Evolutionary conservation across 2,329 filamentous ascomycete genomes (phyloP), one percentile per base, ranked within the genome.

Genomic region (Aspergillus amoenus): DNA sequence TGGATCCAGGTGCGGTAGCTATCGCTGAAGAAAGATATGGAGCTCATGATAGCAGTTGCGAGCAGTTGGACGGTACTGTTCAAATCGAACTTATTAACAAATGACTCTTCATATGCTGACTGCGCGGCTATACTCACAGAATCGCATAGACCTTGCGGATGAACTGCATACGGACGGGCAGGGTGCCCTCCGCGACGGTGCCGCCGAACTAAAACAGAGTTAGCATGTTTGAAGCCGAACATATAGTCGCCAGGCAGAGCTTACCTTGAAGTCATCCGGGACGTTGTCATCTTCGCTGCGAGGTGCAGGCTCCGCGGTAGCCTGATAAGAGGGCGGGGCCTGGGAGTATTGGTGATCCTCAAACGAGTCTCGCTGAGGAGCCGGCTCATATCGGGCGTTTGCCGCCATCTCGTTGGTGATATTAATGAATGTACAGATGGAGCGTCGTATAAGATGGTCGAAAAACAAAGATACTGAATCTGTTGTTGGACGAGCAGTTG

Each of bases 131-230:
- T 34, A 73, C 82, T 79, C 74, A 85, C 78, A 99, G 83, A 76
- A 99, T 99, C 58, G 92, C 89, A 79, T 99, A 99, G 72, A 99
- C 94, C 82, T 97, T 97, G 77, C 93, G 88, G 68, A 96, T 83
- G 76, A 97, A 99, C 77, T 94, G 90, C 86, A 97, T 96, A 66
- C 93, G 90, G 72, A 99, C 96, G 70, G 96, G 92, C 71, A 97
- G 82, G 18, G 93, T 96, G 46, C 91, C 93, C 80, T 97, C 94
- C 64, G 93, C 88, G 58, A 97, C 93, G 17, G 88, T 91, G 61
- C 92, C 93, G 66, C 93, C 94, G 71, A 96, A 97, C 90, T 91
- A 45, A 17, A 70, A 30, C 50, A 22, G 44, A 27, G 48, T 67
- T 45, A 67, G 58, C 30, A 53, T 54, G 41, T 39, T 49, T 54